Evolutionary conservation across 495 filamentous ascomycete species (phyloP).

Genomic region (Talaromyces stipitatus): DNA sequence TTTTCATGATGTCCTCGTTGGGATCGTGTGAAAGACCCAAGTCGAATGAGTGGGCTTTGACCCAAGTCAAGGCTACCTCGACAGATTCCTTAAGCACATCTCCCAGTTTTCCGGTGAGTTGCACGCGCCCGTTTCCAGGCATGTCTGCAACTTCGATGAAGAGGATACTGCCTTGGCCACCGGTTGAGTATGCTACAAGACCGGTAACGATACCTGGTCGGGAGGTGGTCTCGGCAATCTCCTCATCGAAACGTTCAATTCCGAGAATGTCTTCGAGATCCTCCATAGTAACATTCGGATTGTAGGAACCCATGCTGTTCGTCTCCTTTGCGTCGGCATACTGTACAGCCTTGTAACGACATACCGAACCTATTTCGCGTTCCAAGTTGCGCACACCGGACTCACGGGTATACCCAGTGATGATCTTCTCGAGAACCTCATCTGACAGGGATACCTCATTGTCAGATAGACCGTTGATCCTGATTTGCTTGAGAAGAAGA

Average conservation of each 20-base stretch:
- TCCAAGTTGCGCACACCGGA: constrained; percentile 96
- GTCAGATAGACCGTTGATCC: constrained; percentile 64
- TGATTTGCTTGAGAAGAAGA: constrained; percentile 89
- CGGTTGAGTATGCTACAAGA: constrained; percentile 90
- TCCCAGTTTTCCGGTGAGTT: constrained; percentile 97
- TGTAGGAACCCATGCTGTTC: constrained; percentile 62
- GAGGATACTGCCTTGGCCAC: constrained; percentile 89
- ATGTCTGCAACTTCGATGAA: constrained; percentile 99
- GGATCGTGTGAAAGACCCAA: constrained; percentile 75
- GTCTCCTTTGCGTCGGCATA: constrained; percentile 82
- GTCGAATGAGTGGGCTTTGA: constrained; percentile 91
- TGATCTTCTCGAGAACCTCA: constrained; percentile 87
- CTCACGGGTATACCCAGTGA: constrained; percentile 93
- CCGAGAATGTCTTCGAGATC: constrained; percentile 89
- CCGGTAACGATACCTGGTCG: constrained; percentile 95
- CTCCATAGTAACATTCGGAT: constrained; percentile 59
- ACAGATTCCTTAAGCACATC: constrained; percentile 96
- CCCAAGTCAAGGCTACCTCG: constrained; percentile 92
- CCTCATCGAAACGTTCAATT: constrained; percentile 90
- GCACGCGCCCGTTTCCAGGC: constrained; percentile 86
- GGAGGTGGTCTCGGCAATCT: constrained; percentile 82
- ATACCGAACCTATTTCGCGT: constrained; percentile 89
- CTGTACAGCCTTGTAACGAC: constrained; percentile 91
- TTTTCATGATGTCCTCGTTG: constrained; percentile 92
- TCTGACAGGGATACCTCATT: constrained; percentile 68